Evolutionary conservation across 139 green algal species (phyloP).

Genomic region (Spirogloea muscicola): DNA sequence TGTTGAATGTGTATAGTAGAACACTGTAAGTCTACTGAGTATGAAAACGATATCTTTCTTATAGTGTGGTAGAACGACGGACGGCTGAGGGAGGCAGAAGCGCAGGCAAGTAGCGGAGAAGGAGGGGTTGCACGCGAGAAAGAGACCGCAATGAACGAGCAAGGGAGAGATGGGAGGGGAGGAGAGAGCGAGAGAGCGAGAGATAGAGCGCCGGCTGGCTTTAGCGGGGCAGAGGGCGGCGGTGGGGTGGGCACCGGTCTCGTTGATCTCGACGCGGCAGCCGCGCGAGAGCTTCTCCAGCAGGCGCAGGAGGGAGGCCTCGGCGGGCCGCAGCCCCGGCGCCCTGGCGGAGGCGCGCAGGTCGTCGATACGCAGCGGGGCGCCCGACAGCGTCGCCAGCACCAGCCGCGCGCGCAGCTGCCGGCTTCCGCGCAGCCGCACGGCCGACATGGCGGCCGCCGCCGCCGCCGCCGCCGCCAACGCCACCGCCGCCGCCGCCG

Average conservation of each 20-base stretch:
- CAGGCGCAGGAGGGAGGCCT: constrained; percentile 88
- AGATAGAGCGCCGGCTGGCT: too few relatives aligned
- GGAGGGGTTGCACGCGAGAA: too few relatives aligned
- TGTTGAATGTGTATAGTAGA: not conserved
- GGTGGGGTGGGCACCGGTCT: constrained; percentile 73
- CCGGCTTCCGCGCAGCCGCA: constrained; percentile 70
- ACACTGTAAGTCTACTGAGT: not conserved
- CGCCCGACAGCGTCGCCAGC: constrained; percentile 71
- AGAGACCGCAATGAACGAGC: too few relatives aligned
- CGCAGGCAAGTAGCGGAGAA: too few relatives aligned
- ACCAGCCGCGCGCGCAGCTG: constrained; percentile 80
- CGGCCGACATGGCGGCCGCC: too few relatives aligned
- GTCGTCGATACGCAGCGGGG: constrained; percentile 81
- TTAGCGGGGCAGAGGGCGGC: too few relatives aligned
- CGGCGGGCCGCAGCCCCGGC: constrained; percentile 81
- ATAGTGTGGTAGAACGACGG: not conserved
- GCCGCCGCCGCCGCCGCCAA: too few relatives aligned
- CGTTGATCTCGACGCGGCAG: constrained; percentile 91
- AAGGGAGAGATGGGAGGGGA: too few relatives aligned
- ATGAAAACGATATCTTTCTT: not conserved
- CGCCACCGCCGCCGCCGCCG: too few relatives aligned
- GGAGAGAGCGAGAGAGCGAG: too few relatives aligned
- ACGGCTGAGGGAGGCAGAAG: too few relatives aligned
- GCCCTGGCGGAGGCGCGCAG: constrained; percentile 73
- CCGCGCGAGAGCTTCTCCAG: constrained; percentile 95